Base-by-base conservation (phyloP, 1,284 basidiomycete genomes). In the Ganoderma sinense region DNA sequence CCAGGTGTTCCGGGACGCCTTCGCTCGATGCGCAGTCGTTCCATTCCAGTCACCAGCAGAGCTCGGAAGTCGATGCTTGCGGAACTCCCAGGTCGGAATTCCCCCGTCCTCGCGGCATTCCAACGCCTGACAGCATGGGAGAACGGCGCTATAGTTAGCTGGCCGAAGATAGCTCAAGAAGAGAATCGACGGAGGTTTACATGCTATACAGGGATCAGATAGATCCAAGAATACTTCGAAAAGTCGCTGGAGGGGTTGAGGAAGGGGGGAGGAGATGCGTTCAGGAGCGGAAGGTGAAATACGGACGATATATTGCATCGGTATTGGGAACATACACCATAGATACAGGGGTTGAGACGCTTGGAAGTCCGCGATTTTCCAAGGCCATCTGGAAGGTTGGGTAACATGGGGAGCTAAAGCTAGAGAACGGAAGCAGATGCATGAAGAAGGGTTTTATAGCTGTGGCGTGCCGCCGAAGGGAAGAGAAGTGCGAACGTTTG, bases 401-500 rank as follows among this genome's bases (percentile, higher is more conserved):
- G 16, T 18, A 31, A 16, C 29, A 18, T 60, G 36, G 36, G 11
- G n/a, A 26, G 20, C 58, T 14, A 29, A 26, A 40, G 36, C 36
- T 26, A 51, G 36, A 7, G 10, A 41, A 20, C 13, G 26, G 36
- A 36, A 45, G 16, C 5, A 20, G 60, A 62, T 8, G 62, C 48
- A 10, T n/a, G 11, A 11, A 33, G 61, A 20, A 16, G 61, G 20
- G 41, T 40, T 26, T 31, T 62, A 31, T 31, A 45, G 26, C 41
- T 3, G 61, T 29, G 18, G 61, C 33, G 36, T 48, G 48, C 26
- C 23, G 13, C 26, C n/a, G 16, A 23, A 26, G 31, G 20, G 62
- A 26, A 18, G 62, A 10, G 26, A 41, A 33, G 41, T 18, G 62
- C 43, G 45, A 63, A 63, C 62, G 62, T 63, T 45, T 26, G 61